Base-by-base conservation (phyloP, 345 rosid genomes). In the Xanthoceras sorbifolium region DNA sequence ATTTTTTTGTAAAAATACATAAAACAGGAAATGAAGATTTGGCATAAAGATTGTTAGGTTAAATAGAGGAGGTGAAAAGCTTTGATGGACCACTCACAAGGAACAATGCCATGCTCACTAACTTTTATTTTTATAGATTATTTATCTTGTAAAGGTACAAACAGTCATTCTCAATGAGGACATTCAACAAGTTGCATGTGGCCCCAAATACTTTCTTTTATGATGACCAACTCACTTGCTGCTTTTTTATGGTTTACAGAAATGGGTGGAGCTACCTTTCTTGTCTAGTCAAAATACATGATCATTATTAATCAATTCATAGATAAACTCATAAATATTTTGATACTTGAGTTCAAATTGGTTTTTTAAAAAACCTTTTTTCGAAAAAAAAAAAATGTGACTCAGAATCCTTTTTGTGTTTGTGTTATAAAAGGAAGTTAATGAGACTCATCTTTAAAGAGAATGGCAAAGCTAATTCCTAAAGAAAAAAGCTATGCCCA, bases 81-180 rank as follows among this genome's bases (percentile, higher is more conserved):
- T 64, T 34, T n/a, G 20, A 23, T 63, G 72, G 76, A 64, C 74
- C 80, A 75, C 66, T 66, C 32, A 0, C 0, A 18, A 32, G n/a
- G 38, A 20, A 72, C 63, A 65, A 25, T 42, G 77, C 69, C 26
- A 61, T 55, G 62, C 62, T 59, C 25, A 36, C 34, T 42, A 48
- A 17, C 50, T 60, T 78, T 77, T 72, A 36, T 10, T 28, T 29
- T 38, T 38, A 38, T 14, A 80, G 75, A 72, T 78, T 73, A 61
- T 65, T 68, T 76, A 76, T 72, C 73, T 32, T 50, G 12, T 0
- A 57, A n/a, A 57, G 28, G 62, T 22, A n/a, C 69, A 34, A 72
- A 75, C 66, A 55, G 80, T 84, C 54, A 25, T 71, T 57, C 57
- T 61, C 31, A 62, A 40, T 59, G 54, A 15, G 54, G 69, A 59